These are phyloP conservation scores for Cladosporium sp. DNA, from an alignment of 2,329 filamentous ascomycete genomes.

Conservation along the genomic window DNA sequence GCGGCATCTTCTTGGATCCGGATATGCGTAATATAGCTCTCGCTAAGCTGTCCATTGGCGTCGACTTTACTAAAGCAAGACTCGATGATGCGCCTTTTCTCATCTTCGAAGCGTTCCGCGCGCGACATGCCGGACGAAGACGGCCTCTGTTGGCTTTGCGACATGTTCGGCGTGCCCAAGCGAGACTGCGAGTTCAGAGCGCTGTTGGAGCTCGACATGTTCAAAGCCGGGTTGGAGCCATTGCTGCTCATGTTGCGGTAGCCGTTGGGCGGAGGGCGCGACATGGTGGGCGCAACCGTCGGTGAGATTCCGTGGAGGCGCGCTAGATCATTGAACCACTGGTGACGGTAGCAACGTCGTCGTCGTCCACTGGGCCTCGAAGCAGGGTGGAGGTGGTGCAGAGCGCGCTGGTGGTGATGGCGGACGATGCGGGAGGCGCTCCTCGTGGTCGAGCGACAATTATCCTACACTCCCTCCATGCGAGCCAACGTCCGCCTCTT, in stretches of 20 bases:
- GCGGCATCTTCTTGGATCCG: constrained; percentile 79
- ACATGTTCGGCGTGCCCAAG: background rate
- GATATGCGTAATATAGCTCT: constrained; percentile 98
- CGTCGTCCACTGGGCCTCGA: background rate
- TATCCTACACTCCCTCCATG: constrained; percentile 5
- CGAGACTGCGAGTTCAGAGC: constrained; percentile 10
- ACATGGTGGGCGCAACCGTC: constrained; percentile 11
- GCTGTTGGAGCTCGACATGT: constrained; percentile 6
- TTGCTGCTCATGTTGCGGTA: constrained; percentile 13
- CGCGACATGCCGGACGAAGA: constrained; percentile 26
- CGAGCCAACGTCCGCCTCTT: background rate
- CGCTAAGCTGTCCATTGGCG: constrained; percentile 71
- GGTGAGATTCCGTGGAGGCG: no score
- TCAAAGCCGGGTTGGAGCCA: constrained; percentile 12
- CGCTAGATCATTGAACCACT: no score
- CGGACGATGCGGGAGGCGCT: background rate
- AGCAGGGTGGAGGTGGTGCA: background rate
- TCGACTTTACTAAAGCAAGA: constrained; percentile 92
- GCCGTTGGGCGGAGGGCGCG: constrained; percentile 10
- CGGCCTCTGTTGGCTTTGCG: constrained; percentile 1
- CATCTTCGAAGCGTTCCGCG: constrained; percentile 91
- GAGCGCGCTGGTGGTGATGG: no score
- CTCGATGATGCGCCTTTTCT: constrained; percentile 89
- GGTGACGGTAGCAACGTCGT: background rate
- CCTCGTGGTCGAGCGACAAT: background rate